Base-by-base conservation (phyloP, 1,139 yeast genomes). In the Scheffersomyces illinoinensis region DNA sequence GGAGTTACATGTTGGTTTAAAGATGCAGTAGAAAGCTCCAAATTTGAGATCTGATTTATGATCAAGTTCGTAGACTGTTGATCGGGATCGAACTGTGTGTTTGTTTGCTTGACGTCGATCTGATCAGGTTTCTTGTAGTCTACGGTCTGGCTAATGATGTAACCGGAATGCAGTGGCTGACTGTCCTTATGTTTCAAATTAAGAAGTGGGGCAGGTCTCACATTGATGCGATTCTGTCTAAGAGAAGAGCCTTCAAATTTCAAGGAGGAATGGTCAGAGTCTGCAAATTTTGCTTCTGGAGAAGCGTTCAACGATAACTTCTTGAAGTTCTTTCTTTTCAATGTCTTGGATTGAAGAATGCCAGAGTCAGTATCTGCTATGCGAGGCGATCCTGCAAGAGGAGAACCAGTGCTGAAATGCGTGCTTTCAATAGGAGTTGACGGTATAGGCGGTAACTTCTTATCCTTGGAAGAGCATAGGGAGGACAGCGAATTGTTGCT, bases 281-380 rank as follows among this genome's bases (percentile, higher is more conserved):
- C 18, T 43, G 50, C 20, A 14, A 43, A 39, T 21, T 23, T 54
- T 6, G 39, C 26, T 18, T 55, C 57, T 33, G 62, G 63, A 51
- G 64, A 59, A 18, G 63, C 56, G 4, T 73, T 75, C 51, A 91
- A 76, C 47, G 89, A 85, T 53, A 91, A 79, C 62, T 90, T 83
- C 71, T 92, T 92, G 70, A 90, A 79, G 71, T 92, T 92, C 65
- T 90, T 85, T 58, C 97, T 82, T 63, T 85, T 85, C 61, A 91
- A 74, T 4, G 95, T 82, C 69, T 86, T 89, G 50, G 88, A 66
- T 77, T 83, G 71, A 73, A 84, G 68, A 48, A 79, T 66, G 48
- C 61, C 63, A 46, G 59, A 17, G 51, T 54, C 50, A 8, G 55
- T 54, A 18, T 56, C 46, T 19, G 50, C 48, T 23, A 48, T 17